Conservation (phyloP, 1,139 yeast species). For the Debaryomycetaceae sp. region DNA sequence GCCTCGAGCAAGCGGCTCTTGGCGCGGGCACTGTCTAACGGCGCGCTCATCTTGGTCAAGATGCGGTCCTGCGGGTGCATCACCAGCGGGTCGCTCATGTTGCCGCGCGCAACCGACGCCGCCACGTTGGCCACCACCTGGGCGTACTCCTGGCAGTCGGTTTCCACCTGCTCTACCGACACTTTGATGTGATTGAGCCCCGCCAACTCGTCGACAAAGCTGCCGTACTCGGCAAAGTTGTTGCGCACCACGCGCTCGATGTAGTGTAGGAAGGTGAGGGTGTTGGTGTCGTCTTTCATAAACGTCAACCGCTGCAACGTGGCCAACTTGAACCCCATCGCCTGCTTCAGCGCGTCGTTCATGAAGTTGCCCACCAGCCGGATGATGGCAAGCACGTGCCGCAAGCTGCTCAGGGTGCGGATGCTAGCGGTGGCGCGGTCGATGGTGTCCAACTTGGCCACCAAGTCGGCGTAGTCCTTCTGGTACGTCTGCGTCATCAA, state of each 20-base stretch:
- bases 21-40: constrained; percentile 59
- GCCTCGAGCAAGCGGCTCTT: constrained; percentile 54
- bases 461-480: constrained; percentile 68
- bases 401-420: constrained; percentile 59
- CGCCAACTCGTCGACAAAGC: constrained; percentile 71
- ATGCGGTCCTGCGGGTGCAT: constrained; percentile 80
- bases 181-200: constrained; percentile 60
- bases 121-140: constrained; percentile 50
- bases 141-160: constrained; percentile 64
- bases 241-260: constrained; percentile 76
- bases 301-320: constrained; percentile 73
- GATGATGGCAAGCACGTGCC: constrained; percentile 67
- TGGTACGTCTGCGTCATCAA: constrained; percentile 64
- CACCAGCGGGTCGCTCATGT: constrained; percentile 58
- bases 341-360: constrained; percentile 84
- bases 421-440: constrained; percentile 66
- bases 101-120: constrained; percentile 63
- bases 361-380: constrained; percentile 87
- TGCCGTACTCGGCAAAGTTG: constrained; percentile 72
- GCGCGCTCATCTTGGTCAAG: constrained; percentile 38
- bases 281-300: constrained; percentile 73
- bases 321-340: constrained; percentile 71
- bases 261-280: constrained; percentile 76
- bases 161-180: constrained; percentile 70
- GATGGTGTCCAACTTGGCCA: constrained; percentile 55